phyloP scores from a whole-genome alignment of 2,329 filamentous ascomycete genomes.

The Alternaria dauci region DNA sequence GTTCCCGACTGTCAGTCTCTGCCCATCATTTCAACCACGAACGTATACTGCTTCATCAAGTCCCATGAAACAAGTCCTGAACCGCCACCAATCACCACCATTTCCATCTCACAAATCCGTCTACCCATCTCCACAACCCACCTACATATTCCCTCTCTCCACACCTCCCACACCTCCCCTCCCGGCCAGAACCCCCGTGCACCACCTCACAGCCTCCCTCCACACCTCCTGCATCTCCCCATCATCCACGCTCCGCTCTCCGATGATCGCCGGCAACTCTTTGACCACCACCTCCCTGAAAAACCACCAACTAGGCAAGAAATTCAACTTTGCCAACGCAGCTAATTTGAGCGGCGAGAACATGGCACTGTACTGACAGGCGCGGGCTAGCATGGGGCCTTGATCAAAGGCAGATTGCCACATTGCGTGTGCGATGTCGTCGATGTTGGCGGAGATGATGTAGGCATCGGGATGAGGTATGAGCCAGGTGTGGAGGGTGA shows the following conservation, averaged over 20 bases:
- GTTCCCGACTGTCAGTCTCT: neutral
- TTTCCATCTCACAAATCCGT: neutral
- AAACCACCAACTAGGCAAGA: constrained; percentile 37
- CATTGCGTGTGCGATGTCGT: constrained; percentile 20
- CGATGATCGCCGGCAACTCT: neutral
- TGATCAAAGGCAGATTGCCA: constrained; percentile 24
- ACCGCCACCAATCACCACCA: neutral
- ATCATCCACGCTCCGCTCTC: constrained; percentile 10
- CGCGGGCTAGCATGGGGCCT: constrained; percentile 3
- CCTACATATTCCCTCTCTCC: neutral
- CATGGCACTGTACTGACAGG: constrained; percentile 19
- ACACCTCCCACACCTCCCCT: neutral
- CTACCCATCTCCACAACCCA: neutral
- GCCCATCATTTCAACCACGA: neutral
- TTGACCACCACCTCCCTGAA: constrained; percentile 3
- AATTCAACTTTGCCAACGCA: constrained; percentile 27
- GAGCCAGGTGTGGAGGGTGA: constrained; percentile 8
- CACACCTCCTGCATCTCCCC: constrained; percentile 17
- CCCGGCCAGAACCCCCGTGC: neutral
- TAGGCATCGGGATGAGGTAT: rapidly evolving
- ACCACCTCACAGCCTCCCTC: constrained; percentile 1
- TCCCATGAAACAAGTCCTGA: neutral
- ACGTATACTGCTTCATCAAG: neutral
- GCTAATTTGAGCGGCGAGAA: constrained; percentile 21
- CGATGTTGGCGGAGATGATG: constrained; percentile 9